Evolutionary conservation across 495 filamentous ascomycete genomes (phyloP), one percentile per base, ranked within the genome.

Genomic region (Peziza echinospora): DNA sequence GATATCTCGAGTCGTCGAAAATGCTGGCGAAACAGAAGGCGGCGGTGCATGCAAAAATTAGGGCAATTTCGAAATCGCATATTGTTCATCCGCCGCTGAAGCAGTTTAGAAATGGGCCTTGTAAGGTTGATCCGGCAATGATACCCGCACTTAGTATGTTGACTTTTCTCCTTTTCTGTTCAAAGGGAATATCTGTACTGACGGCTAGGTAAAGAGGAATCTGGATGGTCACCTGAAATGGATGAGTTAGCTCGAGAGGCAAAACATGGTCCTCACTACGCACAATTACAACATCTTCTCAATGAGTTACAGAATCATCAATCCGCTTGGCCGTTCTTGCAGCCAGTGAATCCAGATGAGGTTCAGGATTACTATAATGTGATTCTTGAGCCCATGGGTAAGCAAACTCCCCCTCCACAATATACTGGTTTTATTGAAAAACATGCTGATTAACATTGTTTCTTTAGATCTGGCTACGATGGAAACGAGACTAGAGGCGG

Each of bases 11-110:
- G 63, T 70, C 75, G 57, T 77, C 80, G n/a, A 79, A 85, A 47
- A 93, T 96, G 89, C 71, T 97, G 2, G 69, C 92, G 34, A 96
- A 96, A 63, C 91, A 96, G 59, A 97, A 96, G 60, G 89, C 93
- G 58, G 76, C 77, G 26, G 85, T 96, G 8, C 74, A 82, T 56
- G 84, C 84, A 46, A 97, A 96, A 65, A 94, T 96, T 48, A 78
- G 86, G 21, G 82, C 84, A 7, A 85, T 86, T 55, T 83, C 76
- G 60, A 85, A 80, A 54, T 85, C 80, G 6, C 84, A 94, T 64
- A 75, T 86, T 39, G 69, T 93, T 41, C 89, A 97, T 60, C 68
- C 68, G 11, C 78, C 89, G 1, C 91, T 86, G 0, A 59, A 59
- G 45, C n/a, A 11, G 47, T 60, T 60, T 82, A 80, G 76, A 58